Evolutionary conservation across 352 stramenopile genomes (phyloP), one percentile per base, ranked within the genome.

Genomic region (Pythium scleroteichum): DNA sequence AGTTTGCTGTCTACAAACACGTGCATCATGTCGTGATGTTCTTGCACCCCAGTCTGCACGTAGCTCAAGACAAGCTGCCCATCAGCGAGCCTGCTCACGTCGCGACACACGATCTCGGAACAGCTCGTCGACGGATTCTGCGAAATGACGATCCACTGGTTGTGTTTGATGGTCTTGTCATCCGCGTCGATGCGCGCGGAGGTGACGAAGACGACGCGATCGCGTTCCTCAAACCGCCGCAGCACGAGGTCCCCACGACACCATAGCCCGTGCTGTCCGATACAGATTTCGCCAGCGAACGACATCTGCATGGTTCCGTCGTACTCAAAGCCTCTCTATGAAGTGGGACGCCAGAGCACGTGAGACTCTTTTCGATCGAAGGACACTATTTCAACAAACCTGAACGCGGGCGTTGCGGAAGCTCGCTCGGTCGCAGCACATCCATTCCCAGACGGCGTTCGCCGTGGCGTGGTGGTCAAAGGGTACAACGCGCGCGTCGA

Each of bases 121-220:
- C 48, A 54, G 9, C 9, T 40, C 44, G 20, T 17, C 0, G n/a
- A 16, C 4, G 47, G 22, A 41, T 24, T 24, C 7, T 33, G 26
- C 2, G 19, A 27, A 19, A 44, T 32, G 26, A 54, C 48, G 32
- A 44, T 54, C 48, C 48, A 54, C 29, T 54, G 48, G 48, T 32
- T 54, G 29, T 54, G 48, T 3, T 54, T 27, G 4, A 54, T 20
- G 6, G 42, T 35, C 29, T 35, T 35, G 29, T 13, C 38, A 17
- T 44, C 9, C 26, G 44, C 14, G 44, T 44, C 35, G 32, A 44
- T 19, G 9, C 27, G 39, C 7, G 42, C 27, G 27, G 40, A 38
- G 19, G n/a, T 45, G 29, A 62, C 54, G n/a, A 62, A 53, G 3
- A 62, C 54, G 6, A 62, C 33, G 29, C 54, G 54, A 20, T 62